phyloP scores from a whole-genome alignment of 164 flowering plant species.

The grape (Vitis vinifera) region ASM3070453v1 NC_081822.1:703501-704000 shows the following conservation, averaged over 20 bases:
- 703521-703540: conserved; percentile 62
- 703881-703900: not conserved
- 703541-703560: conserved; percentile 52
- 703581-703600: conserved; percentile 46
- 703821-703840: conserved; percentile 63
- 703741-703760: conserved; percentile 1
- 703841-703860: conserved; percentile 71
- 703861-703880: conserved; percentile 15
- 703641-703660: conserved; percentile 56
- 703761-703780: not conserved
- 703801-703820: conserved; percentile 39
- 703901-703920: too few relatives aligned
- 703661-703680: conserved; percentile 65
- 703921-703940: too few relatives aligned
- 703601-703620: conserved; percentile 61
- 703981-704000: too few relatives aligned
- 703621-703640: conserved; percentile 61
- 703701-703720: conserved; percentile 52
- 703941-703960: too few relatives aligned
- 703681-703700: conserved; percentile 50
- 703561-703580: conserved; percentile 38
- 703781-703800: not conserved
- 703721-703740: conserved; percentile 11
- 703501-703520: conserved; percentile 48
- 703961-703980: too few relatives aligned